Evolutionary conservation across 2,329 filamentous ascomycete species (phyloP).

Genomic region (Fusarium tricinctum): DNA sequence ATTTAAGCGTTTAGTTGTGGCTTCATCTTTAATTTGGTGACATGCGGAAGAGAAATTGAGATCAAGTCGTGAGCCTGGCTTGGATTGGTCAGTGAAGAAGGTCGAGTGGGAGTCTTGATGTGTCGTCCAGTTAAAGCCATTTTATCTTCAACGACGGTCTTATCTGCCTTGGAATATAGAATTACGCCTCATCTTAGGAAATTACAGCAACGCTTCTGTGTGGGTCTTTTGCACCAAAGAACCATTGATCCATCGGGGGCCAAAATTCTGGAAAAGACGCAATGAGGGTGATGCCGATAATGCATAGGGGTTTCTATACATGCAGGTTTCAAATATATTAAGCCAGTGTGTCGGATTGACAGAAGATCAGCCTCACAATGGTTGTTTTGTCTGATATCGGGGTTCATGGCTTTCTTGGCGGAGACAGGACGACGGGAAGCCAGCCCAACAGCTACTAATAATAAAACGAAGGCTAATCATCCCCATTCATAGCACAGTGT

Average conservation of each 20-base stretch:
- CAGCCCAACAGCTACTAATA: constrained; percentile 15
- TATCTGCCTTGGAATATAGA: constrained; percentile 36
- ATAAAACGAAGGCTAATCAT: constrained; percentile 34
- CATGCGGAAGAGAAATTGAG: constrained; percentile 30
- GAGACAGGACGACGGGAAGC: constrained; percentile 22
- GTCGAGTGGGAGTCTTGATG: neutral
- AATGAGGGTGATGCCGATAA: neutral
- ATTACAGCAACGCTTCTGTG: constrained; percentile 43
- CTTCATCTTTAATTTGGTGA: constrained; percentile 34
- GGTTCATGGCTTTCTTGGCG: constrained; percentile 10
- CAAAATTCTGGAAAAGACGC: neutral
- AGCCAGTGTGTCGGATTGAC: constrained; percentile 25
- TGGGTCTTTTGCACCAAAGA: constrained; percentile 40
- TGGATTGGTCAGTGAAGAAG: constrained; percentile 25
- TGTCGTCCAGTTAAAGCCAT: constrained; percentile 33
- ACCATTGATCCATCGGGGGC: constrained; percentile 15
- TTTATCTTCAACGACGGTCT: constrained; percentile 28
- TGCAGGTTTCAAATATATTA: constrained; percentile 23
- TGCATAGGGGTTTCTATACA: constrained; percentile 4
- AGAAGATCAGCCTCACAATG: constrained; percentile 17
- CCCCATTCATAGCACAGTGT: constrained; percentile 40
- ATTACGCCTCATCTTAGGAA: constrained; percentile 52
- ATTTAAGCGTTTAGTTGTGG: constrained; percentile 29
- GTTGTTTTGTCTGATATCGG: constrained; percentile 4
- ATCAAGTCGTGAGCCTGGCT: constrained; percentile 13